Evolutionary conservation across 495 filamentous ascomycete genomes (phyloP).

Genomic region (Rostrohypoxylon terebratum): DNA sequence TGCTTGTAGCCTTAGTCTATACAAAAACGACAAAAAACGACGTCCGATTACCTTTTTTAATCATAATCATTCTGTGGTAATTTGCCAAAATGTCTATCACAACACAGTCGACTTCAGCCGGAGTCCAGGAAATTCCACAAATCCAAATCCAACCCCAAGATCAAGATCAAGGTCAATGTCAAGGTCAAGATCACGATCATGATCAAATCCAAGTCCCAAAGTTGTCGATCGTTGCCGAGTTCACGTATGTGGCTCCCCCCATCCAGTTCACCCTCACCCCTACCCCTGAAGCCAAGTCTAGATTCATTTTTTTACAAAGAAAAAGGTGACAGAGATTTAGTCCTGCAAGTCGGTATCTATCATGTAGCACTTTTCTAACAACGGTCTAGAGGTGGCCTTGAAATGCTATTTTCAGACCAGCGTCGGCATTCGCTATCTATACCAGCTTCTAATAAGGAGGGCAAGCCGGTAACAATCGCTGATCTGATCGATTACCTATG

Average conservation of each 20-base stretch:
- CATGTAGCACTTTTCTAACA: constrained; percentile 22
- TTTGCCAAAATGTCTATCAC: constrained; percentile 33
- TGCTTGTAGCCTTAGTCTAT: constrained; percentile 4
- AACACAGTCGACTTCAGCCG: constrained; percentile 29
- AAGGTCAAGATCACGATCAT: no score
- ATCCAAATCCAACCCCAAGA: no score
- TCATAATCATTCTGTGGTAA: not conserved
- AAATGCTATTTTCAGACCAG: constrained; percentile 90
- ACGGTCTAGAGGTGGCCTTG: constrained; percentile 82
- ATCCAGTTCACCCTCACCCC: not conserved
- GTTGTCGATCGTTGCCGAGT: constrained; percentile 75
- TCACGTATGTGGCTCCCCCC: constrained; percentile 68
- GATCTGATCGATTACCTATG: constrained; percentile 85
- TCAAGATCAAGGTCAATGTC: no score
- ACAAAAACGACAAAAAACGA: not conserved
- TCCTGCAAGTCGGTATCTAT: not conserved
- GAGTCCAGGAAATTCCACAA: constrained; percentile 22
- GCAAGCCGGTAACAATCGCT: constrained; percentile 73
- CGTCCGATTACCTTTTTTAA: not conserved
- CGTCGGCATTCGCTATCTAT: constrained; percentile 75
- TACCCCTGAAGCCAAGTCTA: constrained; percentile 12
- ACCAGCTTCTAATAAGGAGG: constrained; percentile 69
- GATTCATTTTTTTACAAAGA: not conserved
- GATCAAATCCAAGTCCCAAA: constrained; percentile 23
- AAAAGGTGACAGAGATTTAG: not conserved